phyloP scores from a whole-genome alignment of 2,329 filamentous ascomycete genomes.

The Venturia pyrina region DNA sequence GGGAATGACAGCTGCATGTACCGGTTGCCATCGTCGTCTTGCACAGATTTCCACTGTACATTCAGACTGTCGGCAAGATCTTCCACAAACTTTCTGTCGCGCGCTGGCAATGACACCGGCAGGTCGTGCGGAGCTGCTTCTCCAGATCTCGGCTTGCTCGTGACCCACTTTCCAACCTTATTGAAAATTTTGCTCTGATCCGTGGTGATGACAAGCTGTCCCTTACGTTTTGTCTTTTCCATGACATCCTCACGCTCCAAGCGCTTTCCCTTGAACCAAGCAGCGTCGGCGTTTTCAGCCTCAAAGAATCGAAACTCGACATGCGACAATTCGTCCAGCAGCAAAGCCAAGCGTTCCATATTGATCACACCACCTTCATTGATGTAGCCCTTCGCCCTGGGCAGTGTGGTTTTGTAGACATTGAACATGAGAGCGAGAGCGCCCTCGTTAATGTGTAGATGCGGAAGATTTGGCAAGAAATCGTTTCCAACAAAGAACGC shows the following conservation, averaged over 20 bases:
- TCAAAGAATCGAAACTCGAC: slow-evolving; percentile 93
- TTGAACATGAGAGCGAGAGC: slow-evolving; percentile 95
- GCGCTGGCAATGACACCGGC: slow-evolving; percentile 60
- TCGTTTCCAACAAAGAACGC: slow-evolving; percentile 99
- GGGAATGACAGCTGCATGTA: slow-evolving; percentile 56
- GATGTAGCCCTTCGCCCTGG: slow-evolving; percentile 84
- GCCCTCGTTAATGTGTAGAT: slow-evolving; percentile 96
- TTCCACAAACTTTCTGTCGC: slow-evolving; percentile 87
- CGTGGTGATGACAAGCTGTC: slow-evolving; percentile 57
- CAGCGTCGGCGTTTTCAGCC: slow-evolving; percentile 74
- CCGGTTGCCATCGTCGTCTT: slow-evolving; percentile 54
- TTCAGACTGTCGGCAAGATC: slow-evolving; percentile 65
- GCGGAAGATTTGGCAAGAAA: slow-evolving; percentile 92
- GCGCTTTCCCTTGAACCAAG: slow-evolving; percentile 85
- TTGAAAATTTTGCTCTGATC: slow-evolving; percentile 74
- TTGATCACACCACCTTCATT: slow-evolving; percentile 94
- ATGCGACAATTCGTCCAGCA: slow-evolving; percentile 76
- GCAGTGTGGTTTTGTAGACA: slow-evolving; percentile 85
- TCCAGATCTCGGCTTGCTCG: slow-evolving; percentile 43
- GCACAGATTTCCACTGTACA: slow-evolving; percentile 54
- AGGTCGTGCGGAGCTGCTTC: slow-evolving; percentile 55
- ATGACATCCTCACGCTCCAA: slow-evolving; percentile 59
- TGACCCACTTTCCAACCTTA: slow-evolving; percentile 72
- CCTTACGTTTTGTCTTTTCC: slow-evolving; percentile 48
- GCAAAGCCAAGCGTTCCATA: slow-evolving; percentile 62